These are phyloP conservation scores for Sporothrix globosa DNA, from an alignment of 2,329 filamentous ascomycete species.

Conservation along the genomic window DNA sequence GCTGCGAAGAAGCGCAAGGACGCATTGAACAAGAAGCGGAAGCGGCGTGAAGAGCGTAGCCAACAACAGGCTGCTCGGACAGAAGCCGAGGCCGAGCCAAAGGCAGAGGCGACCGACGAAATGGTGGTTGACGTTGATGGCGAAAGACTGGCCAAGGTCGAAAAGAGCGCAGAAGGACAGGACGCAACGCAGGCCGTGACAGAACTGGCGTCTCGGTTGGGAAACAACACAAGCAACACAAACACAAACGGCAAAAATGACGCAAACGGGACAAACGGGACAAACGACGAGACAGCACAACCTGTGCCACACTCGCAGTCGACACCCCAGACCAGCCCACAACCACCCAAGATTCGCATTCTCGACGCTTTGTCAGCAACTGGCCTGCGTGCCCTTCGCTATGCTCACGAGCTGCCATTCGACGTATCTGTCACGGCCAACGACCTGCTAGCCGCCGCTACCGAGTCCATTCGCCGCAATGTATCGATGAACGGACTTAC, in stretches of 20 bases:
- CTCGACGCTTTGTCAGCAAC: constrained; percentile 94
- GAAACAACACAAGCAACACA: neutral
- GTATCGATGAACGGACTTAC: constrained; percentile 78
- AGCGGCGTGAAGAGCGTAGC: constrained; percentile 43
- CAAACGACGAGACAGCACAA: constrained; percentile 22
- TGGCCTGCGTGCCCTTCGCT: constrained; percentile 85
- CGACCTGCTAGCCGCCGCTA: constrained; percentile 78
- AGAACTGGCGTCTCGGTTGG: constrained; percentile 7
- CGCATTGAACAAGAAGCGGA: constrained; percentile 38
- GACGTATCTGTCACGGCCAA: constrained; percentile 83
- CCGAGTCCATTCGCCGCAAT: constrained; percentile 80
- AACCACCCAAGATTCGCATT: constrained; percentile 69
- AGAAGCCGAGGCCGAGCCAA: neutral
- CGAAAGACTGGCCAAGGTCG: constrained; percentile 23
- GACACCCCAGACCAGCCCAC: constrained; percentile 38
- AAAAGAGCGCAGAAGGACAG: constrained; percentile 20
- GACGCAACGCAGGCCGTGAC: constrained; percentile 25
- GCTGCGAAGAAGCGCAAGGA: constrained; percentile 50
- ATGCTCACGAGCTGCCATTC: constrained; percentile 87
- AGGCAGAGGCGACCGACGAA: neutral
- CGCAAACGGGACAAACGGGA: neutral
- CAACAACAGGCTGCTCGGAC: constrained; percentile 28
- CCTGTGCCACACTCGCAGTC: constrained; percentile 30
- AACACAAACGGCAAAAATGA: neutral
- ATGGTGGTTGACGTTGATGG: constrained; percentile 20